A percentile compares a stretch with the other conserved stretches of the same genome.
phyloP scores from a whole-genome alignment of 164 flowering plant genomes.

The Paratinospora sagittata region DNA sequence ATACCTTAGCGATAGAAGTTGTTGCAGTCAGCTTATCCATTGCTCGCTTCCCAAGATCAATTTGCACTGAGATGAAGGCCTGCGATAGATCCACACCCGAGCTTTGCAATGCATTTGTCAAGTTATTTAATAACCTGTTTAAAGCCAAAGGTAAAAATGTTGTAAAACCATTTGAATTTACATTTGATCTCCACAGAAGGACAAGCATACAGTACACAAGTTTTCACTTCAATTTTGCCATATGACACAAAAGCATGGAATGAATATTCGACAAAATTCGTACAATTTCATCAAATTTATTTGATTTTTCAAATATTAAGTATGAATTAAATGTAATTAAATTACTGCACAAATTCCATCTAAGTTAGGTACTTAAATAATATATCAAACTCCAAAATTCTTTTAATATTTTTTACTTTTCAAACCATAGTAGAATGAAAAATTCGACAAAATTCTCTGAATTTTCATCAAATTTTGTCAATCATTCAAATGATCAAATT shows the following conservation, averaged over 20 bases:
- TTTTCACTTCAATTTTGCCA: background rate
- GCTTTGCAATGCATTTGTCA: conserved; percentile 75
- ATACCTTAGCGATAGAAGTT: conserved; percentile 45
- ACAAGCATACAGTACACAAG: background rate
- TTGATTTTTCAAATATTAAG: too few relatives aligned
- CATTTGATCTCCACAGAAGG: background rate
- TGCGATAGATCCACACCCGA: conserved; percentile 85
- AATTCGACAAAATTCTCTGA: too few relatives aligned
- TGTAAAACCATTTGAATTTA: background rate
- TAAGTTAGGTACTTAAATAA: too few relatives aligned
- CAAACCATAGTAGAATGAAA: too few relatives aligned
- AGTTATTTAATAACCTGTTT: conserved; percentile 67
- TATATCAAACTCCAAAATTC: too few relatives aligned
- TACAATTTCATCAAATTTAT: too few relatives aligned
- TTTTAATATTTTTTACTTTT: too few relatives aligned
- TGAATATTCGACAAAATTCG: too few relatives aligned
- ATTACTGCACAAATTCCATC: too few relatives aligned
- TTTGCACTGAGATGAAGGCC: conserved; percentile 86
- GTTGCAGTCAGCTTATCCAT: conserved; percentile 23
- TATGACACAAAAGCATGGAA: background rate
- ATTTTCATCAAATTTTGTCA: too few relatives aligned
- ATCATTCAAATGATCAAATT: too few relatives aligned
- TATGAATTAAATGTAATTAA: too few relatives aligned
- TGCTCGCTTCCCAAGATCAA: conserved; percentile 75
- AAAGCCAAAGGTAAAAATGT: conserved; percentile 6